Evolutionary conservation across 345 rosid genomes (phyloP).

Genomic region (Arabidopsis arenosa): DNA sequence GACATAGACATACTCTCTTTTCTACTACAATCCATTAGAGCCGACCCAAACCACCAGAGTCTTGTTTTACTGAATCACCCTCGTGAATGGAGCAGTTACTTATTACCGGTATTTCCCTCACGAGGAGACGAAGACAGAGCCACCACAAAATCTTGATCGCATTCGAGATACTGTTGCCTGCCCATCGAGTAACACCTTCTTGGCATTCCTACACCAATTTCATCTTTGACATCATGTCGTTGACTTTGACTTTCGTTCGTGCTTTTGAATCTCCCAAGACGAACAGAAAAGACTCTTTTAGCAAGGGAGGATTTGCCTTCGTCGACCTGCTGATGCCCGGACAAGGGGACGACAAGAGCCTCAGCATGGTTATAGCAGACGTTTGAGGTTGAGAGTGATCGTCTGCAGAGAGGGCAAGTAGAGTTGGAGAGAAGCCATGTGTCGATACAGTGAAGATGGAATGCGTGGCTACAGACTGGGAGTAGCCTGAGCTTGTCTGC

Average conservation of each 20-base stretch:
- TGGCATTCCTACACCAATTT: conserved; percentile 51
- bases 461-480: conserved; percentile 73
- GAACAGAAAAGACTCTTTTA: conserved; percentile 60
- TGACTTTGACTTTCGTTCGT: conserved; percentile 42
- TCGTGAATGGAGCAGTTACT: conserved; percentile 12
- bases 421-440: conserved; percentile 88
- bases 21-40: conserved; percentile 18
- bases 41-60: conserved; percentile 37
- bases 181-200: conserved; percentile 87
- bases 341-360: conserved; percentile 18
- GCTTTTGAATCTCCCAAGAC: conserved; percentile 67
- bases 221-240: conserved; percentile 39
- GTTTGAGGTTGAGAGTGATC: conserved; percentile 46
- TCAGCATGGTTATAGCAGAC: conserved; percentile 40
- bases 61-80: conserved; percentile 19
- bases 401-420: conserved; percentile 78
- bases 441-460: conserved; percentile 71
- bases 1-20: conserved; percentile 66
- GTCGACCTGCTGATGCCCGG: conserved; percentile 19
- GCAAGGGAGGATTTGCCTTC: conserved; percentile 39
- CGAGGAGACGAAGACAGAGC: conserved; percentile 40
- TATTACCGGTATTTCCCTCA: conserved; percentile 5
- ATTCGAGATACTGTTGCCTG: conserved; percentile 61
- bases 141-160: conserved; percentile 55
- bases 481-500: conserved; percentile 68